Base-by-base conservation (phyloP, 2,329 filamentous ascomycete genomes). In the Mycogone perniciosa region DNA sequence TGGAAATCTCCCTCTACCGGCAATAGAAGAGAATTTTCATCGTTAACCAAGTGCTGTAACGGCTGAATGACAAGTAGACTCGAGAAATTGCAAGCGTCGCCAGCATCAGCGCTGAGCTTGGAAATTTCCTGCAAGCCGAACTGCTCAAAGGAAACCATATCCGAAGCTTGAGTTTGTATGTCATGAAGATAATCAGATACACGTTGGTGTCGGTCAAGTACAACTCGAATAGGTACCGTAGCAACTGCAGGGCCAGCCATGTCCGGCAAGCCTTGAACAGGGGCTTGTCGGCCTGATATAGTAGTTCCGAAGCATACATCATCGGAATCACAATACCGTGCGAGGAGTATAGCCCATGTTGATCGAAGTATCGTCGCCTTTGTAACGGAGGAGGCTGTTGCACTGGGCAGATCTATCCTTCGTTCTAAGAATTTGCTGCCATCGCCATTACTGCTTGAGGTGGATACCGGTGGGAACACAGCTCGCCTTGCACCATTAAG, bases 281-380 rank as follows among this genome's bases (percentile, higher is more conserved):
- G 49, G 8, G 53, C 53, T n/a, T 60, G 46, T 11, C 59, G 56
- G 27, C 59, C 59, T 1, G 53, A 57, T 10, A 58, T 44, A 1
- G 54, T 49, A 3, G 45, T 38, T 7, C 58, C 59, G 46, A 57
- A 61, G 3, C 50, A 13, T 8, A 58, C 46, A 31, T 51, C 54
- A 10, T 39, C 48, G 5, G 54, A 65, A 51, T 35, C 62, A 54
- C 70, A 62, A 44, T 72, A 71, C 2, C 67, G 55, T 0, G 65
- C 64, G 2, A 69, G 61, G 4, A 72, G 60, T 5, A 76, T 47
- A 4, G 60, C 50, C 58, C 61, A 62, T 4, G 64, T 60, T 1
- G 62, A 59, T 5, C 63, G 56, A 9, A 63, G 44, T 1, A 63
- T 41, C 1, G 56, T 59, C 1, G 63, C 55, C 7, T 57, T 30